These are phyloP conservation scores for Phialophora verrucosa DNA, from an alignment of 2,329 filamentous ascomycete genomes.

Conservation along the genomic window DNA sequence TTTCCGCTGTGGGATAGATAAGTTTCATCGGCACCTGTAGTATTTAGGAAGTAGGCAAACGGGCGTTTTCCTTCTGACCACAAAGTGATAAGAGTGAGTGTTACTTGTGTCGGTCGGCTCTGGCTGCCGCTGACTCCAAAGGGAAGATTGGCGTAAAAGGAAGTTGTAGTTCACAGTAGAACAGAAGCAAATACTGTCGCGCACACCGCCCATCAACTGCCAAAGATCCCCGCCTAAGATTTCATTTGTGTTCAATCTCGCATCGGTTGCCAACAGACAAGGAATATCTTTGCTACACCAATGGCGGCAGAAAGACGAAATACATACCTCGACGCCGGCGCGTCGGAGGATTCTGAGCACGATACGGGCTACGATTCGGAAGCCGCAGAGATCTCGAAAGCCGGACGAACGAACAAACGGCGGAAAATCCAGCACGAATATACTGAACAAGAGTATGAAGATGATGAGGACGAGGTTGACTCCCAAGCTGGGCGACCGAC, in stretches of 20 bases:
- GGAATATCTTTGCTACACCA: background rate
- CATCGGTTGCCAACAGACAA: background rate
- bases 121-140: too few relatives aligned
- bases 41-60: too few relatives aligned
- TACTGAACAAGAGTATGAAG: conserved; percentile 44
- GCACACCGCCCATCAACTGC: background rate
- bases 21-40: too few relatives aligned
- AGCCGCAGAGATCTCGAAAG: conserved; percentile 50
- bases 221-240: background rate
- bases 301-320: conserved; percentile 28
- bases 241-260: background rate
- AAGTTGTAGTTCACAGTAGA: too few relatives aligned
- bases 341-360: conserved; percentile 48
- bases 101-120: too few relatives aligned
- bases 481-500: conserved; percentile 44
- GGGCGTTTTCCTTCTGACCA: too few relatives aligned
- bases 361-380: conserved; percentile 55
- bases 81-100: too few relatives aligned
- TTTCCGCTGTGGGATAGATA: too few relatives aligned
- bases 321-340: conserved; percentile 40
- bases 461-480: background rate
- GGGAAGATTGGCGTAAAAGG: too few relatives aligned
- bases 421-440: conserved; percentile 33
- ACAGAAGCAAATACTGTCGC: too few relatives aligned
- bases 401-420: conserved; percentile 31